Base-by-base conservation (phyloP, 495 filamentous ascomycete species). In the Xylaria acuta region DNA sequence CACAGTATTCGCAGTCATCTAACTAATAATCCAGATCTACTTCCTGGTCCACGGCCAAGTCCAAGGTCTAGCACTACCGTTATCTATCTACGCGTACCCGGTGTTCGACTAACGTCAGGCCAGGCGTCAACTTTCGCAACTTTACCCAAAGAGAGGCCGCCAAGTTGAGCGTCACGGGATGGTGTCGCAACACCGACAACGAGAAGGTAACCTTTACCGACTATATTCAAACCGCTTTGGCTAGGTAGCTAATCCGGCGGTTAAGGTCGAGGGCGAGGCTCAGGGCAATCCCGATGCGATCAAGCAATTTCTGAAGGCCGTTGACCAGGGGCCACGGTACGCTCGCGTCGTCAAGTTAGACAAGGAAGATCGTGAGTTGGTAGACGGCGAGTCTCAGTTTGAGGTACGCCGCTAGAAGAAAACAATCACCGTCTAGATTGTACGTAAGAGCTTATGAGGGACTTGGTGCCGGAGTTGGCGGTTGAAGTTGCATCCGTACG, bases 201-300 rank as follows among this genome's bases (percentile, higher is more conserved):
- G 91, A 91, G 62, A 90, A 91, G 80, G 94, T 92, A 78, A 77
- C 73, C 47, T 18, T 32, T 0, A 43, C 54, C 18, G 18, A 41
- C 20, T 34, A 14, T 32, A 5, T 47, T 40, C 22, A 54, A 54
- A 3, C 25, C 30, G 16, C 18, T 16, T 34, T 64, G 43, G 58
- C 40, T 38, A 38, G 30, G 43, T 70, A 27, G 22, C 62, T 36
- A 58, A 64, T 34, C 25, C 49, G 8, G 38, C 22, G 43, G 27
- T 40, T 25, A 30, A 96, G 92, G 94, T 98, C n/a, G 90, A 92
- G 79, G 95, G 95, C 51, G 95, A 98, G 82, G 94, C 91, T 2
- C 95, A 98, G 76, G 95, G 95, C 41, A 81, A 86, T 18, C 85
- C 89, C 12, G 84, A 88, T 14, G 79, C 84, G 5, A 75, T 98